phyloP scores from a whole-genome alignment of 2,329 filamentous ascomycete species.

The Penicillium hordei region DNA sequence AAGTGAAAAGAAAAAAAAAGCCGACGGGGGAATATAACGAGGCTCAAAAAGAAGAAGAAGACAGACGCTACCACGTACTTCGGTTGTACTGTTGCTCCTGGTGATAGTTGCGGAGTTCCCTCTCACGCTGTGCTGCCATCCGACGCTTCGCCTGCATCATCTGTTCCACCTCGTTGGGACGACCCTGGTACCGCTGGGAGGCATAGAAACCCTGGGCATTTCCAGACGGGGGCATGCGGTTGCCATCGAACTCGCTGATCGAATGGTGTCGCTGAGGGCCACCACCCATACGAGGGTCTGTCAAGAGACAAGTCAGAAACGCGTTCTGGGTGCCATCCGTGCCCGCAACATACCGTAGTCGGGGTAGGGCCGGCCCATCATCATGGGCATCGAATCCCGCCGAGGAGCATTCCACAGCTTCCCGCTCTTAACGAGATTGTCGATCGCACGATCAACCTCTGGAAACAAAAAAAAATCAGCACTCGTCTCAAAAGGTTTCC shows the following conservation, averaged over 20 bases:
- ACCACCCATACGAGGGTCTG: conserved; percentile 69
- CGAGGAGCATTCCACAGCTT: conserved; percentile 77
- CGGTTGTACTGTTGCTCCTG: conserved; percentile 99
- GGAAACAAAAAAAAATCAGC: conserved; percentile 30
- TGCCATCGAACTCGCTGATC: conserved; percentile 77
- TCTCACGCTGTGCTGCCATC: conserved; percentile 98
- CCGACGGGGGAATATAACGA: conserved; percentile 36
- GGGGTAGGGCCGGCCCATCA: conserved; percentile 58
- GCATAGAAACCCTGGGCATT: conserved; percentile 94
- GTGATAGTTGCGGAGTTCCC: conserved; percentile 98
- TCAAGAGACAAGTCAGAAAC: conserved; percentile 27
- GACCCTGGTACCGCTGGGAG: conserved; percentile 85
- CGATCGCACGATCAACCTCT: conserved; percentile 96
- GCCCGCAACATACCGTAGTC: conserved; percentile 58
- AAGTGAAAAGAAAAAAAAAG: conserved; percentile 17
- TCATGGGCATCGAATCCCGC: conserved; percentile 75
- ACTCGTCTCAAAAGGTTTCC: conserved; percentile 1
- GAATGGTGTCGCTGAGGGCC: conserved; percentile 76
- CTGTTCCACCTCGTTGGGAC: conserved; percentile 90
- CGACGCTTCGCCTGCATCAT: conserved; percentile 99
- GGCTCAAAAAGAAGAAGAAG: conserved; percentile 33
- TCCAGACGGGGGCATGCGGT: conserved; percentile 69
- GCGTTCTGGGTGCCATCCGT: conserved; percentile 20
- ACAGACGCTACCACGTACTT: conserved; percentile 64
- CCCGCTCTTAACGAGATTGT: conserved; percentile 94